Evolutionary conservation across 75 land plant species (phyloP).

Genomic region (Cryptomeria japonica): DNA sequence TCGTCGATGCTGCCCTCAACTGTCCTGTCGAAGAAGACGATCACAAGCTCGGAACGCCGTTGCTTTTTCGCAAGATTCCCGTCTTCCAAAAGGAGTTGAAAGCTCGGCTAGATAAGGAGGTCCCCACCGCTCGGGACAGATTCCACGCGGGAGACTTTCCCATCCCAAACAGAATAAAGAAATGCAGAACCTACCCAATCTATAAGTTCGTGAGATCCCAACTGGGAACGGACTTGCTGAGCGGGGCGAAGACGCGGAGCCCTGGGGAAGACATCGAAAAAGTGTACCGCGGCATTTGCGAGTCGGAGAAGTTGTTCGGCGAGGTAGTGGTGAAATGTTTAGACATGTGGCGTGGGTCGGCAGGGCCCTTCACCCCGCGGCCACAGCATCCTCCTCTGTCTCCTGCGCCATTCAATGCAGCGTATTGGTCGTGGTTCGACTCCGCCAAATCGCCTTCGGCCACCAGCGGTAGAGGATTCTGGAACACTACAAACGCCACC

Average conservation of each 20-base stretch:
- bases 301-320: conserved; percentile 12
- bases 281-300: not conserved
- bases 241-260: too few relatives aligned
- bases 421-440: conserved; percentile 16
- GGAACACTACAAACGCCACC: not conserved
- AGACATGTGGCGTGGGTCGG: conserved; percentile 16
- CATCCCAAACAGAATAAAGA: too few relatives aligned
- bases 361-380: not conserved
- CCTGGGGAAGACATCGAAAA: too few relatives aligned
- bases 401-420: conserved; percentile 12
- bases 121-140: conserved; percentile 23
- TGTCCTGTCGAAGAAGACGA: too few relatives aligned
- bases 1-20: too few relatives aligned
- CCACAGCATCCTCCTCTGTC: conserved; percentile 8
- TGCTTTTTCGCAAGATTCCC: conserved; percentile 4
- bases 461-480: conserved; percentile 23
- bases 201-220: too few relatives aligned
- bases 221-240: too few relatives aligned
- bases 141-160: conserved; percentile 17
- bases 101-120: conserved; percentile 20
- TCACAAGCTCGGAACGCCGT: conserved; percentile 33
- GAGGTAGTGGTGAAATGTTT: too few relatives aligned
- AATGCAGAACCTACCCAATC: conserved; percentile 19
- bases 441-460: conserved; percentile 18
- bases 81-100: conserved; percentile 44